Conservation (phyloP, 2,329 filamentous ascomycete genomes). For the Leptographium wingfieldii region DNA sequence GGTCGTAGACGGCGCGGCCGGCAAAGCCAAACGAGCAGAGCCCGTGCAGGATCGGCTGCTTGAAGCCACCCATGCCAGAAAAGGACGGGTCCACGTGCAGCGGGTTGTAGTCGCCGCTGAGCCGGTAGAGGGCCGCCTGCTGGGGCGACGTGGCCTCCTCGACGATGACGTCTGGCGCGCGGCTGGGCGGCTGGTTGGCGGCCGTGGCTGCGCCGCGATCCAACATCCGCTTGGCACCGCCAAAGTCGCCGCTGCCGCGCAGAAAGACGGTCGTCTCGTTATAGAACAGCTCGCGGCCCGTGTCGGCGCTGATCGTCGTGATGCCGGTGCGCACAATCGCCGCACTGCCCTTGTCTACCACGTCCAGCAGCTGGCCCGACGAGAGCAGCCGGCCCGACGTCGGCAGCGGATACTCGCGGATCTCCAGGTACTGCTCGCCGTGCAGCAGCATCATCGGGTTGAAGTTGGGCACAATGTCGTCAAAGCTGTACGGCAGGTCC, state of each 20-base stretch:
- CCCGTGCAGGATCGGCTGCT: conserved; percentile 89
- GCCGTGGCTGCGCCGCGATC: conserved; percentile 74
- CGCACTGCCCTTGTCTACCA: conserved; percentile 88
- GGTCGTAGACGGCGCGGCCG: conserved; percentile 78
- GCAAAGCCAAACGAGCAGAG: conserved; percentile 89
- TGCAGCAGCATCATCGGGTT: conserved; percentile 97
- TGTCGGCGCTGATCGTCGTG: conserved; percentile 73
- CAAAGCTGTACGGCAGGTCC: conserved; percentile 64
- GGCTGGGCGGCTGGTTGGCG: conserved; percentile 62
- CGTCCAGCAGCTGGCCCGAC: conserved; percentile 73
- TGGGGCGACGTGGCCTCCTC: conserved; percentile 81
- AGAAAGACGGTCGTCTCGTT: conserved; percentile 93
- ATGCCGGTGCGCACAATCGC: conserved; percentile 71
- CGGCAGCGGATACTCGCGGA: conserved; percentile 83
- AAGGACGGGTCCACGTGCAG: conserved; percentile 92
- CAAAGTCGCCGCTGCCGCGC: conserved; percentile 81
- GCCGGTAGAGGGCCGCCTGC: conserved; percentile 84
- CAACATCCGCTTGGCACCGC: conserved; percentile 61
- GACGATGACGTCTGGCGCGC: conserved; percentile 66
- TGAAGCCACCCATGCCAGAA: conserved; percentile 90
- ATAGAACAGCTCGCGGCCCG: conserved; percentile 87
- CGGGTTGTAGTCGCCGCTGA: conserved; percentile 92
- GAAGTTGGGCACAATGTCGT: conserved; percentile 87
- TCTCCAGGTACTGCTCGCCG: conserved; percentile 95
- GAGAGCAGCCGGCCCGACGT: conserved; percentile 67